A percentile compares a stretch with the other conserved stretches of the same genome.
Conservation (phyloP, 345 rosid genomes). For the Citrus reticulata region DNA sequence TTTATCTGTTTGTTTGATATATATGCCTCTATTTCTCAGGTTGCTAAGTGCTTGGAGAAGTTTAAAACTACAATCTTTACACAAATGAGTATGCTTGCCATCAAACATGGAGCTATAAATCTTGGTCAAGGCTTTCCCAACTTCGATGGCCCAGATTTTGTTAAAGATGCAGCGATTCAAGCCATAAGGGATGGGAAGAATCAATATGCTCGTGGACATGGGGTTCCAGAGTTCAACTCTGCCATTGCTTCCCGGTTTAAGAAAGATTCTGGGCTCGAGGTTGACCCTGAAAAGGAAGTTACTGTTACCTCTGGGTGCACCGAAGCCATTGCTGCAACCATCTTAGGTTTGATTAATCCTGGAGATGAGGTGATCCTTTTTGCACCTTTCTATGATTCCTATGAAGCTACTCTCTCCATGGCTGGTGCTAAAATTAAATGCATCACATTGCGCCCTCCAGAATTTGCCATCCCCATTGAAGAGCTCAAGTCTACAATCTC, state of each 20-base stretch:
- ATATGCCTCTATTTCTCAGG: conserved; percentile 29
- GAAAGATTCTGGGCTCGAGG: conserved; percentile 65
- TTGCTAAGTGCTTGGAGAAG: conserved; percentile 87
- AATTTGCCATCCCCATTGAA: conserved; percentile 63
- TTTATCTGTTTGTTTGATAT: background rate
- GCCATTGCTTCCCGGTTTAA: conserved; percentile 69
- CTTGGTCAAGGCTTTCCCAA: conserved; percentile 97
- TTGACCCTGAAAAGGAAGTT: conserved; percentile 86
- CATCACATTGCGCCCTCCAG: conserved; percentile 79
- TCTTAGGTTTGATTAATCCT: conserved; percentile 84
- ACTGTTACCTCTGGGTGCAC: conserved; percentile 96
- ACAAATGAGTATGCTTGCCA: conserved; percentile 82
- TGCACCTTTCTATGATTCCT: conserved; percentile 92
- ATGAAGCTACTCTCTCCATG: conserved; percentile 96
- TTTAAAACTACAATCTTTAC: conserved; percentile 96
- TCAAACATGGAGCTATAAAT: conserved; percentile 85
- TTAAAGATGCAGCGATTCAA: conserved; percentile 89
- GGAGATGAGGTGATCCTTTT: conserved; percentile 91
- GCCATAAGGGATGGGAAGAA: conserved; percentile 88
- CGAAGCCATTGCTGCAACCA: conserved; percentile 89
- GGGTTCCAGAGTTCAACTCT: conserved; percentile 66
- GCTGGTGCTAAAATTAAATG: conserved; percentile 81
- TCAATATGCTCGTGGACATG: conserved; percentile 92
- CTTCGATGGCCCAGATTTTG: conserved; percentile 95
- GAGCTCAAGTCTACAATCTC: conserved; percentile 74